Percentiles rank a stretch among this genome's conserved stretches.
phyloP scores from a whole-genome alignment of 148 eudicot species.

The Nepenthes mirabilis region DNA sequence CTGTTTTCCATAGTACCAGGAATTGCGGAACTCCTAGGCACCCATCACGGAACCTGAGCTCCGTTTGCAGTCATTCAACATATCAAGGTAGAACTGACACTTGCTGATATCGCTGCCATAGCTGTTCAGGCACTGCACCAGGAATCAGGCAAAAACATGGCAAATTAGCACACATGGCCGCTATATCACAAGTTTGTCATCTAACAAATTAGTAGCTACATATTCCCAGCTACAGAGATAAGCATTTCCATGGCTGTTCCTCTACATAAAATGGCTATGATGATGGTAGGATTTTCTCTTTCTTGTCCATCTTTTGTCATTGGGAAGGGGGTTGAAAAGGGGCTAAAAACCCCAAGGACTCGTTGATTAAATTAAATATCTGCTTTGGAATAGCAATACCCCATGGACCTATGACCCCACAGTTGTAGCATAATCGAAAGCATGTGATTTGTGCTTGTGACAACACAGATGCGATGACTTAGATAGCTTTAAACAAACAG shows the following conservation, averaged over 20 bases:
- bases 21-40: constrained; percentile 15
- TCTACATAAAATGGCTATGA: too few species aligned
- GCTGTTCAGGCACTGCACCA: constrained; percentile 52
- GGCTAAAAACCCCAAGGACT: neutral
- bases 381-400: too few species aligned
- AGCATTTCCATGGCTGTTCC: too few species aligned
- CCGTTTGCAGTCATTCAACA: constrained; percentile 67
- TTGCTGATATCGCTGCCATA: constrained; percentile 68
- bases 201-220: too few species aligned
- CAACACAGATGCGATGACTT: too few species aligned
- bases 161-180: neutral
- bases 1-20: neutral
- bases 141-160: neutral
- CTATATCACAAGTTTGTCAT: neutral
- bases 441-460: too few species aligned
- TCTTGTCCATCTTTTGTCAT: neutral
- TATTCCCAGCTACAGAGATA: too few species aligned
- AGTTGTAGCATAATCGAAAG: too few species aligned
- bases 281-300: too few species aligned
- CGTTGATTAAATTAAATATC: neutral
- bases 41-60: constrained; percentile 43
- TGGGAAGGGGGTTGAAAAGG: neutral
- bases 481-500: too few species aligned
- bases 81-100: constrained; percentile 93
- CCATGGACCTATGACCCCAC: too few species aligned